These are phyloP conservation scores for Paxillus ammoniavirescens DNA, from an alignment of 768 basidiomycete species.

Conservation along the genomic window DNA sequence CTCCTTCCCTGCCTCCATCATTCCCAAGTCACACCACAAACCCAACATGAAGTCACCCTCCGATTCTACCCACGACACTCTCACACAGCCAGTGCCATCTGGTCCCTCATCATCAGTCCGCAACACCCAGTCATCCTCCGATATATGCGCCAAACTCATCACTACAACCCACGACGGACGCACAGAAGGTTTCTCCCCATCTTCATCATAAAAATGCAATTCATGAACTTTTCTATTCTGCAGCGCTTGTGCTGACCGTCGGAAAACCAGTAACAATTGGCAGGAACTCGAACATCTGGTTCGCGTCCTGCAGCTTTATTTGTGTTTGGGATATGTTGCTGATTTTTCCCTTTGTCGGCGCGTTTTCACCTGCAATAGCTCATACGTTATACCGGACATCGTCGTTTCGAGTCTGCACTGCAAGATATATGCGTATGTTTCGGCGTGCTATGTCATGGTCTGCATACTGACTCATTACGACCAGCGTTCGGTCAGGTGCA, in stretches of 20 bases:
- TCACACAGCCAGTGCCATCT: constrained; percentile 31
- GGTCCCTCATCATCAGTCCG: constrained; percentile 18
- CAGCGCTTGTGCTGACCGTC: constrained; percentile 60
- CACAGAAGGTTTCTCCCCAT: constrained; percentile 52
- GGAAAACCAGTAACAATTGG: constrained; percentile 68
- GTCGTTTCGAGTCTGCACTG: constrained; percentile 72
- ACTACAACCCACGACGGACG: constrained; percentile 58
- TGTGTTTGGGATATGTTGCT: neutral
- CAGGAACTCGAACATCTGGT: constrained; percentile 71
- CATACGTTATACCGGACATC: constrained; percentile 63
- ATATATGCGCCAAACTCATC: constrained; percentile 73
- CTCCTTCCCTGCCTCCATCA: neutral
- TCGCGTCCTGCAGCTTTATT: neutral
- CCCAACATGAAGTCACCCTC: constrained; percentile 16
- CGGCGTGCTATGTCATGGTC: neutral
- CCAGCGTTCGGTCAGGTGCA: constrained; percentile 64
- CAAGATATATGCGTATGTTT: constrained; percentile 73
- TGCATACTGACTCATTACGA: neutral
- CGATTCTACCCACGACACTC: constrained; percentile 13
- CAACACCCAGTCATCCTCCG: constrained; percentile 9
- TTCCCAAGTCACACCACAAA: too few species aligned
- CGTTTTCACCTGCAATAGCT: constrained; percentile 21
- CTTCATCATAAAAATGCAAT: neutral
- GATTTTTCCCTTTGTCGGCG: neutral
- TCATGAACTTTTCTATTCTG: neutral